A percentile compares a stretch with the other conserved stretches of the same genome.
Conservation (phyloP, 2,329 filamentous ascomycete species). For the Elsinoe batatas region DNA sequence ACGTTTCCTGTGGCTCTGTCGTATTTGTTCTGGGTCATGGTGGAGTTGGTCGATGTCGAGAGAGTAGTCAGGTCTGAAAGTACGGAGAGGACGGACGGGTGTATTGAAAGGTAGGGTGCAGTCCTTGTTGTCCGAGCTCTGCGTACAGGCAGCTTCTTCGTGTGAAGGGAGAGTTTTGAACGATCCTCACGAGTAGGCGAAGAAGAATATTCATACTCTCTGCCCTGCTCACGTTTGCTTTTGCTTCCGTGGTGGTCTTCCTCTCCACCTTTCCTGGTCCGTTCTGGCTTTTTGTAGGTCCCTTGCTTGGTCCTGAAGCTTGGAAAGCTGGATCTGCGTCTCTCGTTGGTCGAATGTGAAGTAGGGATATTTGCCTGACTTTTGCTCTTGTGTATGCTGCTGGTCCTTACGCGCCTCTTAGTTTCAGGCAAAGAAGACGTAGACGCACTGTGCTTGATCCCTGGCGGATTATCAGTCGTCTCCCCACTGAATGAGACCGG, state of each 20-base stretch:
- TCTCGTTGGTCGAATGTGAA: background rate
- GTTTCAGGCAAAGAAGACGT: background rate
- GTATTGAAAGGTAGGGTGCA: background rate
- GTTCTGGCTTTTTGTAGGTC: background rate
- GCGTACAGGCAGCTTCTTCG: slow-evolving; percentile 1
- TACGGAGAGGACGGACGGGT: background rate
- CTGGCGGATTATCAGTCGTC: too few relatives aligned
- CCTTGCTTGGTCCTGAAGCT: background rate
- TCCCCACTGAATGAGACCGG: too few relatives aligned
- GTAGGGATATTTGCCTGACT: slow-evolving; percentile 7
- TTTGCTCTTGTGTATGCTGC: slow-evolving; percentile 3
- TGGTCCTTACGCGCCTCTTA: background rate
- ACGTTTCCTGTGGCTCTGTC: background rate
- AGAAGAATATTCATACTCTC: background rate
- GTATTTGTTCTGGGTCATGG: slow-evolving; percentile 8
- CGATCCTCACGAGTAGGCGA: background rate
- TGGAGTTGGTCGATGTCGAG: background rate
- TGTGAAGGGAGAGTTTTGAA: background rate
- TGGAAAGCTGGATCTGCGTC: background rate
- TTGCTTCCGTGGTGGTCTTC: background rate
- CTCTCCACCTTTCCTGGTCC: background rate
- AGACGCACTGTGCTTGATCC: background rate
- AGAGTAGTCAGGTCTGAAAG: background rate
- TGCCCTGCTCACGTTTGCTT: background rate
- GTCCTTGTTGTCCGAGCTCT: background rate